Conservation (phyloP, 345 rosid species). For the Salix koriyanagi region DNA sequence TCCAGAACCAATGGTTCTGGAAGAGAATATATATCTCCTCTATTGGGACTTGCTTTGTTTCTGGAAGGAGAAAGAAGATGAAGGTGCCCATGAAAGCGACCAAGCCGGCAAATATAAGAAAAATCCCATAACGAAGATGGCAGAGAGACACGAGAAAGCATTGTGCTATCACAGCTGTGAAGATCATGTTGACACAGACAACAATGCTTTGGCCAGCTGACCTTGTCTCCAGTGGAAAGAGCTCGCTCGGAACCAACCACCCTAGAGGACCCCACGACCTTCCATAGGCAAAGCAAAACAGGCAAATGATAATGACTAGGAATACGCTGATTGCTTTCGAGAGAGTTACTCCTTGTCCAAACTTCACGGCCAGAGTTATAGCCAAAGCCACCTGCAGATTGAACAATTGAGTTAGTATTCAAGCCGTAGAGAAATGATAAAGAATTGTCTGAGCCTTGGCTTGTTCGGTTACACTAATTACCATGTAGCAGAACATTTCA, state of each 20-base stretch:
- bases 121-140: constrained; percentile 67
- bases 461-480: constrained; percentile 15
- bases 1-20: constrained; percentile 79
- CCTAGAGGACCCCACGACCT: constrained; percentile 98
- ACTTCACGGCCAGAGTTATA: constrained; percentile 53
- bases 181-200: constrained; percentile 71
- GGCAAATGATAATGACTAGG: constrained; percentile 57
- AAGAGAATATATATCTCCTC: constrained; percentile 77
- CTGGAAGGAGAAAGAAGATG: constrained; percentile 74
- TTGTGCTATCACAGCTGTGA: constrained; percentile 82
- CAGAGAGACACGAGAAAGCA: constrained; percentile 69
- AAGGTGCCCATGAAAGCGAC: constrained; percentile 63
- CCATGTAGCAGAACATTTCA: constrained; percentile 75
- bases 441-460: background rate
- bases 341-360: constrained; percentile 58
- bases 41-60: constrained; percentile 85
- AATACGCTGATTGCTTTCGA: constrained; percentile 38
- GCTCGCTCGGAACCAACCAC: constrained; percentile 89
- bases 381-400: constrained; percentile 48
- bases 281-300: constrained; percentile 76
- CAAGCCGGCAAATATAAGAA: constrained; percentile 65
- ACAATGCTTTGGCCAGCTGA: constrained; percentile 92
- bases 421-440: background rate
- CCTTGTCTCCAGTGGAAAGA: constrained; percentile 81
- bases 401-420: background rate